These are phyloP conservation scores for Trichoderma endophyticum DNA, from an alignment of 2,329 filamentous ascomycete genomes.

Conservation along the genomic window DNA sequence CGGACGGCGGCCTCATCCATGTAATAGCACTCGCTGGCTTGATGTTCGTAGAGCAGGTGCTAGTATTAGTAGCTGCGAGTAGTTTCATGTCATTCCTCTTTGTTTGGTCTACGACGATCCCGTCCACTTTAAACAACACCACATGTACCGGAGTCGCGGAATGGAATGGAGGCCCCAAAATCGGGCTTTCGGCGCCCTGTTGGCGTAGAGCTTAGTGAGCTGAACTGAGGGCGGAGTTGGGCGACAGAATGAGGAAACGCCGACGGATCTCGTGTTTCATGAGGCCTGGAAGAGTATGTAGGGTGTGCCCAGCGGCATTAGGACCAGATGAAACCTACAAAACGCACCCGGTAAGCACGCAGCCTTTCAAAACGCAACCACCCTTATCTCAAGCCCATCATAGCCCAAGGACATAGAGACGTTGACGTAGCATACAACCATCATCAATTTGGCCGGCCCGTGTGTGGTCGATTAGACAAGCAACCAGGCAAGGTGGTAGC, in stretches of 20 bases:
- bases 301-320: not conserved
- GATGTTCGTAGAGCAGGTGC: not conserved
- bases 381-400: not conserved
- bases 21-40: not conserved
- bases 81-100: not conserved
- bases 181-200: not conserved
- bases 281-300: not conserved
- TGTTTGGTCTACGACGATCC: not conserved
- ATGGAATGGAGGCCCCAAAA: constrained; percentile 1
- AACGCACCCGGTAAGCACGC: constrained; percentile 6
- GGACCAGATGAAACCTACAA: not conserved
- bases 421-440: not conserved
- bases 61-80: not conserved
- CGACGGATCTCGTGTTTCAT: not conserved
- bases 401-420: not conserved
- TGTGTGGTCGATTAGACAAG: not conserved
- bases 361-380: not conserved
- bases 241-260: not conserved
- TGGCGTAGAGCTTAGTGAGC: not conserved
- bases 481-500: not conserved
- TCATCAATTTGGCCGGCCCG: not conserved
- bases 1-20: not conserved
- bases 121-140: not conserved
- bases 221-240: not conserved
- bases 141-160: not conserved